Base-by-base conservation (phyloP, 768 basidiomycete genomes). In the Psilocybe sp. region DNA sequence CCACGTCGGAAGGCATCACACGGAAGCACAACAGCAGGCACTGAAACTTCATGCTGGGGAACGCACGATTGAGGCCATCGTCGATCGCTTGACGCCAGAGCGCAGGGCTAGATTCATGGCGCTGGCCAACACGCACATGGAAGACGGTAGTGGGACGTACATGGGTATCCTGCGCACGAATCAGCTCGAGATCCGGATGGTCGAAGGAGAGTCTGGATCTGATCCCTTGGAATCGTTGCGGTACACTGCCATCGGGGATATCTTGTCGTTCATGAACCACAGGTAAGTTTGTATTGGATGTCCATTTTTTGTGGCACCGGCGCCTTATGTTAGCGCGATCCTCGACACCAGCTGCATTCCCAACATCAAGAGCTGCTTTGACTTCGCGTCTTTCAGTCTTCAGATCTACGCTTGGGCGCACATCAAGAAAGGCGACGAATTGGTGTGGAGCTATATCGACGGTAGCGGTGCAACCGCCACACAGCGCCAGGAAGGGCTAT, bases 141-240 rank as follows among this genome's bases (percentile, higher is more conserved):
- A 63, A 13, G 69, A 74, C 46, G 70, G 67, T 14, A 67, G 61
- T 34, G 69, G 68, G 4, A 66, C 67, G 6, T 49, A 69, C 28
- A 8, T 63, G 1, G 71, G 72, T 0, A 64, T 67, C 1, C 44
- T 67, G 14, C 58, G 66, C 39, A 74, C 70, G 1, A 74, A 74
- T 46, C 66, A 60, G 0, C 59, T 66, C 33, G 58, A 46, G 11
- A 47, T 67, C 1, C 53, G 20, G 3, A 59, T 47, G 18, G 40
- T 67, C 12, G 46, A 50, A 12, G 60, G 62, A 40, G 56, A 57
- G 42, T 40, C 57, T 28, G 9, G 54, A 34, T 8, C 19, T n/a
- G 8, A 10, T 10, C 12, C 34, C 1, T 20, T 8, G 1, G 15
- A 37, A 14, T 1, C 11, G 5, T n/a, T 20, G 11, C 8, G 47